Base-by-base conservation (phyloP, 2,329 filamentous ascomycete genomes). In the Colletotrichum cereale region DNA sequence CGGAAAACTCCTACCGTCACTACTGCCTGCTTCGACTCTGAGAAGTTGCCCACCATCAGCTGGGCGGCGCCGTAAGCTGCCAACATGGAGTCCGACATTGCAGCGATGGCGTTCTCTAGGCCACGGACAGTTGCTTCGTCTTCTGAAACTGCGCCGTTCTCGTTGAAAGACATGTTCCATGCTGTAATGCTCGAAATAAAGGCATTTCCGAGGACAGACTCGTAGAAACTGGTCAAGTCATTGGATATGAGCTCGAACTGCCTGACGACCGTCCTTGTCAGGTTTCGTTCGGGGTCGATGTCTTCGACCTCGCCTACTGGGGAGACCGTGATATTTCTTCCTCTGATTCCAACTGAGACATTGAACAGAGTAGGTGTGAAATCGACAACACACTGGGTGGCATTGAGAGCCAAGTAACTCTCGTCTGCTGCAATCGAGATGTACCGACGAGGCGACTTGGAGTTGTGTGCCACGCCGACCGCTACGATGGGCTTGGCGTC, bases 181-280 rank as follows among this genome's bases (percentile, higher is more conserved):
- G 70, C 70, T 1, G 71, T 64, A 50, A 81, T 79, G 66, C 78
- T 80, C 12, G 77, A 73, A 40, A 80, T 79, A 52, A 83, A 74
- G 1, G 81, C 77, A 53, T 80, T 74, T 24, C 81, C 81, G 1
- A 82, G 76, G 0, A 80, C 75, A 0, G 80, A 82, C 26, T 79
- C 77, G 72, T 81, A 80, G 2, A 82, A 57, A 50, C 79, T 83
- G 2, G 78, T 82, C 67, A 80, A 74, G 67, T 81, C 80, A 58
- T 81, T 82, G 6, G 80, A 77, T 26, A 81, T 77, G n/a, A 79
- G 72, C 66, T 80, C 77, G 53, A 82, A 79, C 52, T 81, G 77
- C 3, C 79, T 77, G 5, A 81, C 75, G 0, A 77, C 60, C 0
- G 77, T 77, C 36, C 71, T 68, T 3, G 78, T 79, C 14, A 80